A percentile compares a stretch with the other conserved stretches of the same genome.
phyloP scores from a whole-genome alignment of 257 asterid genomes.

The Rubia yunnanensis region DNA sequence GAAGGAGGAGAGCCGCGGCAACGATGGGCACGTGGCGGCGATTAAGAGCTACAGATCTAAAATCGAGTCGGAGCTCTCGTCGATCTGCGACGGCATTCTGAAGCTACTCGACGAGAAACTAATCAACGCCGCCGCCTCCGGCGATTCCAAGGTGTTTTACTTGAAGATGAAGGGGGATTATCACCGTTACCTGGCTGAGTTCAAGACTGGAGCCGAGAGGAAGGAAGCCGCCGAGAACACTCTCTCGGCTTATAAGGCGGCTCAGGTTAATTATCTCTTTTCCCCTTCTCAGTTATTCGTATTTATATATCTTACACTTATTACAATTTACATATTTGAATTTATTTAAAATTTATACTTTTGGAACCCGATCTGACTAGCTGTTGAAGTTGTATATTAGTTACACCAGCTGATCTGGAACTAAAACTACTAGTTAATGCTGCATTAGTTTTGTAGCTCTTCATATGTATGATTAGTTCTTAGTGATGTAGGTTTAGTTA shows the following conservation, averaged over 20 bases:
- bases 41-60: conserved; percentile 72
- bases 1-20: conserved; percentile 81
- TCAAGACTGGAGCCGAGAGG: conserved; percentile 58
- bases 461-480: not conserved
- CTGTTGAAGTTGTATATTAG: not conserved
- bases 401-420: not conserved
- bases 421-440: not conserved
- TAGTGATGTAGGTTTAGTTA: not conserved
- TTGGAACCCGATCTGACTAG: not conserved
- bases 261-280: conserved; percentile 44
- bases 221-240: conserved; percentile 91
- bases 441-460: not conserved
- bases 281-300: not conserved
- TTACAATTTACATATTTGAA: not conserved
- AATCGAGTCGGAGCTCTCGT: conserved; percentile 64
- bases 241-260: conserved; percentile 75
- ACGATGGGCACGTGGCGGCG: conserved; percentile 64
- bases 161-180: conserved; percentile 93
- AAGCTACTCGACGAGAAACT: conserved; percentile 66
- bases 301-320: not conserved
- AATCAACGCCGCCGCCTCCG: conserved; percentile 50
- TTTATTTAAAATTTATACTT: not conserved
- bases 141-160: conserved; percentile 80
- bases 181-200: conserved; percentile 79
- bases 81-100: conserved; percentile 69